A percentile compares a stretch with the other conserved stretches of the same genome.
phyloP scores from a whole-genome alignment of 139 green algal species.

The Nannochloris sp. region DNA sequence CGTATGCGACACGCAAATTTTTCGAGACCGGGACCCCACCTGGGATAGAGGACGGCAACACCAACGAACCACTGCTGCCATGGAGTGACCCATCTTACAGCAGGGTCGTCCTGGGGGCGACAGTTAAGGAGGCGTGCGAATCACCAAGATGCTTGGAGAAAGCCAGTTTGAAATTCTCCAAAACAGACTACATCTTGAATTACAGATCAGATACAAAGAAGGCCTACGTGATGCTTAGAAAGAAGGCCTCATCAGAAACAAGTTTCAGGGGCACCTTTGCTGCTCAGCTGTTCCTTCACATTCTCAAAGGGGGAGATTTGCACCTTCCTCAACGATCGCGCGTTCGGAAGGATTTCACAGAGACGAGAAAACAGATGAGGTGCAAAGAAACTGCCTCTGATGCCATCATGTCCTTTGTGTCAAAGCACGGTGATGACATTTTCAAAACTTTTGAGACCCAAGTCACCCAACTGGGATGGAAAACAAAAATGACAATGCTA shows the following conservation, averaged over 20 bases:
- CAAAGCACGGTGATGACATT: conserved; percentile 14
- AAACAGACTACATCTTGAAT: conserved; percentile 33
- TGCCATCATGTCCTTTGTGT: conserved; percentile 1
- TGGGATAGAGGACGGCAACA: conserved; percentile 53
- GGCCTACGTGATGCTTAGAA: conserved; percentile 61
- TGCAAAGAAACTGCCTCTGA: neutral
- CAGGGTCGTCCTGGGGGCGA: conserved; percentile 52
- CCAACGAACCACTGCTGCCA: conserved; percentile 59
- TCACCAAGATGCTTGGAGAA: conserved; percentile 37
- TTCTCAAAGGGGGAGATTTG: conserved; percentile 23
- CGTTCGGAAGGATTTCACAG: neutral
- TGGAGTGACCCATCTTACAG: conserved; percentile 33
- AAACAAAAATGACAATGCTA: conserved; percentile 53
- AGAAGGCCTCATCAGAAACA: conserved; percentile 41
- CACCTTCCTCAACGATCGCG: neutral
- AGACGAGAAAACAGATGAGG: neutral
- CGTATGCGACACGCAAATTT: conserved; percentile 24
- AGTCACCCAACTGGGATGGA: conserved; percentile 47
- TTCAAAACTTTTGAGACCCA: conserved; percentile 44
- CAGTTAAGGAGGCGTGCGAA: conserved; percentile 55
- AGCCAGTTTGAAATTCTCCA: conserved; percentile 9
- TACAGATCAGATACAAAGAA: conserved; percentile 47
- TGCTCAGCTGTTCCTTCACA: conserved; percentile 58
- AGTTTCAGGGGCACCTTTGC: conserved; percentile 56
- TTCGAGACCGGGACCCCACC: conserved; percentile 38